Base-by-base conservation (phyloP, 1,139 yeast species). In the Blastobotrys ciferrii region DNA sequence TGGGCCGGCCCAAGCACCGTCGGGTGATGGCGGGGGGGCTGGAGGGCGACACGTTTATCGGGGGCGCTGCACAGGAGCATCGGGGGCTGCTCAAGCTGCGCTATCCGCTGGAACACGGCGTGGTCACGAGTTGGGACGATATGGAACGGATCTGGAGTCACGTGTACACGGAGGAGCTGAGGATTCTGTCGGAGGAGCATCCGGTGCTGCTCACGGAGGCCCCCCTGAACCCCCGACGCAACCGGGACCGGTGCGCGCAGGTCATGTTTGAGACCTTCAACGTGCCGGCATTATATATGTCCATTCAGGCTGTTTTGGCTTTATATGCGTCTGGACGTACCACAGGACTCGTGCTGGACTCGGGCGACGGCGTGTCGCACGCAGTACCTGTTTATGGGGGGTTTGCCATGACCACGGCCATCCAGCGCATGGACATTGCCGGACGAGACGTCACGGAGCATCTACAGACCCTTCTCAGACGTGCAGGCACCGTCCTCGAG, bases 311-410 rank as follows among this genome's bases (percentile, higher is more conserved):
- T 0, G 91, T 89, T 12, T 71, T 91, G 47, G 79, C 96, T 1
- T 70, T 91, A 32, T 91, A 91, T 68, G 91, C 97, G 0, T 78
- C 87, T 2, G 98, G 98, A 0, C 72, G 89, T 57, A 91, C 97
- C 2, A 89, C 96, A 0, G 98, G 98, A 0, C 78, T 87, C 36
- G 95, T 88, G 9, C 66, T 91, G 12, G 97, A 91, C 64, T 79
- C 86, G 35, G 98, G 98, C 2, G 98, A 91, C 63, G 97, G 97
- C 2, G 95, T 88, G 19, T 79, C 86, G 41, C 92, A 87, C 62
- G 76, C 87, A 6, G 95, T 88, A 0, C 96, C 98, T 0, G 88
- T 92, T 0, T 91, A 78, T 65, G 92, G 88, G 52, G 98, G 98
- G 3, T 89, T 87, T 65, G 75, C 92, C 5, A 66, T 91, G 23